Conservation (phyloP, 1,139 yeast species). For the Taiozyma onychis region DNA sequence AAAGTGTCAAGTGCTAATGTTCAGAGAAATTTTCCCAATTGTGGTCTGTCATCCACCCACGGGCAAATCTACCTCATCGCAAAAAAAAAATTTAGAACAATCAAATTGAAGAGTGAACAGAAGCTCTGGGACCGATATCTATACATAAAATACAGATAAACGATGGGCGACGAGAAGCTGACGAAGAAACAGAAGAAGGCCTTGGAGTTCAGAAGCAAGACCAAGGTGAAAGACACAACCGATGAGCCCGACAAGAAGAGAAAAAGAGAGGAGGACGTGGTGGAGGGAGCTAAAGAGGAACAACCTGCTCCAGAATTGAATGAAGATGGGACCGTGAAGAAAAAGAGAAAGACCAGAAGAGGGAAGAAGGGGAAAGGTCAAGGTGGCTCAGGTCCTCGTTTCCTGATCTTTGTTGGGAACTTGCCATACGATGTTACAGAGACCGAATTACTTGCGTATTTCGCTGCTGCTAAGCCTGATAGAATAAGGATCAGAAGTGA, state of each 20-base stretch:
- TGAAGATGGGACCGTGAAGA: conserved; percentile 35
- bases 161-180: conserved; percentile 35
- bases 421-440: conserved; percentile 68
- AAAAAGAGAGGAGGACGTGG: conserved; percentile 24
- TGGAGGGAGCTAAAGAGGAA: conserved; percentile 24
- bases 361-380: conserved; percentile 64
- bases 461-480: conserved; percentile 68
- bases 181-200: conserved; percentile 82
- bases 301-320: conserved; percentile 22
- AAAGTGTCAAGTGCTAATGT: too few relatives aligned
- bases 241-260: conserved; percentile 25
- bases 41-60: not conserved
- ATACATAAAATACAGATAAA: not conserved
- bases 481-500: conserved; percentile 71
- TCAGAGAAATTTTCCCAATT: not conserved
- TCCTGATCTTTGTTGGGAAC: conserved; percentile 87
- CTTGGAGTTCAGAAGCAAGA: conserved; percentile 54
- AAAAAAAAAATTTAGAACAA: not conserved
- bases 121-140: too few relatives aligned
- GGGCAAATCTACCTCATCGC: conserved; percentile 1
- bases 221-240: conserved; percentile 22
- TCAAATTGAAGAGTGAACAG: too few relatives aligned
- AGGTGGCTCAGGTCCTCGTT: conserved; percentile 53
- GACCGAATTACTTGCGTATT: conserved; percentile 64
- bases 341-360: conserved; percentile 73